These are phyloP conservation scores for Metarhizium humberi DNA, from an alignment of 2,329 filamentous ascomycete genomes.

Conservation along the genomic window DNA sequence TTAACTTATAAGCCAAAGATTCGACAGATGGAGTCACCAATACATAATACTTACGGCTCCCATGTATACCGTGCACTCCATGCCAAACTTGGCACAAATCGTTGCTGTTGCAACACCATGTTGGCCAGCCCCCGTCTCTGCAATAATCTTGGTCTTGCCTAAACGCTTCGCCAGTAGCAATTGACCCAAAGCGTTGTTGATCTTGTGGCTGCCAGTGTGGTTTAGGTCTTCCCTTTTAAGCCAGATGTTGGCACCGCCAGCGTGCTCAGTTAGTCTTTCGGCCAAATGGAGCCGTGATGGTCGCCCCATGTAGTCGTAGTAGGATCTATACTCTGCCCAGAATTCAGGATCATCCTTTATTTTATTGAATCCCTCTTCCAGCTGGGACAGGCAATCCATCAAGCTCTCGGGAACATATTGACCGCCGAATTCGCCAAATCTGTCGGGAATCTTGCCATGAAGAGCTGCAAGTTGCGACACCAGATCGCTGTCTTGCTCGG, in stretches of 20 bases:
- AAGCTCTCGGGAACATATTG: constrained; percentile 96
- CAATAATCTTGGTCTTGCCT: constrained; percentile 95
- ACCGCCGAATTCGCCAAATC: constrained; percentile 92
- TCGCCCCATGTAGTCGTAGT: constrained; percentile 95
- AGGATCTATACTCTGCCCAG: constrained; percentile 93
- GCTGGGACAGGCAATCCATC: constrained; percentile 89
- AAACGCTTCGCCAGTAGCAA: constrained; percentile 75
- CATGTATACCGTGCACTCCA: constrained; percentile 98
- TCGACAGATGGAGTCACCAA: neutral
- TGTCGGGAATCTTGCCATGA: constrained; percentile 70
- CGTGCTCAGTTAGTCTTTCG: constrained; percentile 76
- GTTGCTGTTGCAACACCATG: constrained; percentile 97
- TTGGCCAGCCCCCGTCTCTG: constrained; percentile 94
- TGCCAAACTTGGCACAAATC: constrained; percentile 94
- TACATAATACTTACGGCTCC: constrained; percentile 50
- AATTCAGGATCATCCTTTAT: constrained; percentile 82
- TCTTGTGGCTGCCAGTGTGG: constrained; percentile 97
- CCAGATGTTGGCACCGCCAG: constrained; percentile 92
- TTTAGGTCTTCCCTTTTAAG: constrained; percentile 96
- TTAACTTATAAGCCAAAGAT: constrained; percentile 12
- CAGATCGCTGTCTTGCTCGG: constrained; percentile 47
- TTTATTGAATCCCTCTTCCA: constrained; percentile 84
- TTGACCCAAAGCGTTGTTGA: constrained; percentile 96
- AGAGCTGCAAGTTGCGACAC: constrained; percentile 79
- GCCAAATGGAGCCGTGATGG: constrained; percentile 88